Conservation (phyloP, 2,329 filamentous ascomycete genomes). For the Botrytis aclada region DNA sequence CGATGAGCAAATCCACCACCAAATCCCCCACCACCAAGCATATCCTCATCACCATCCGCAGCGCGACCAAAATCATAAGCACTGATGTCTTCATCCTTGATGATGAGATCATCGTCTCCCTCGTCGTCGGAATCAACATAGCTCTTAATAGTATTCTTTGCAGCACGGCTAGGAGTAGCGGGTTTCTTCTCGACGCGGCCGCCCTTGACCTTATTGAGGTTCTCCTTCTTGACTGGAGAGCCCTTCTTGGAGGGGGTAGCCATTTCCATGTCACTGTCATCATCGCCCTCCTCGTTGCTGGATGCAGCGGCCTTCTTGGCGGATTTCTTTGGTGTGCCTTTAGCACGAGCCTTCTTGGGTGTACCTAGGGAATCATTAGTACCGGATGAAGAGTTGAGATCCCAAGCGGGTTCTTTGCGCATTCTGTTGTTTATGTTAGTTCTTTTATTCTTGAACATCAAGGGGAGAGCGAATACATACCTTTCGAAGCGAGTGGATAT, state of each 20-base stretch:
- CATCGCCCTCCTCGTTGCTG: slow-evolving; percentile 21
- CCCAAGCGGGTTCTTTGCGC: slow-evolving; percentile 30
- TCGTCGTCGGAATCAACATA: slow-evolving; percentile 18
- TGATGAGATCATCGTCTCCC: slow-evolving; percentile 15
- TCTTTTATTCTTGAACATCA: neutral
- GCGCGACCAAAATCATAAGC: neutral
- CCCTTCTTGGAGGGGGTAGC: slow-evolving; percentile 22
- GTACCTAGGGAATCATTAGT: slow-evolving; percentile 20
- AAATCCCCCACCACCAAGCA: slow-evolving; percentile 1
- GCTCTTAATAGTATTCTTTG: neutral
- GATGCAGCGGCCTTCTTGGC: neutral
- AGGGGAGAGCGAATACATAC: neutral
- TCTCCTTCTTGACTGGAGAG: slow-evolving; percentile 23
- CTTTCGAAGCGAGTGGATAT: slow-evolving; percentile 34
- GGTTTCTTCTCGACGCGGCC: slow-evolving; percentile 27
- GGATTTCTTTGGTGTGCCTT: neutral
- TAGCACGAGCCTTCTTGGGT: slow-evolving; percentile 12
- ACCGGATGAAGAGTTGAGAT: slow-evolving; percentile 22
- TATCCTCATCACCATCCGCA: neutral
- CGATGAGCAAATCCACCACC: neutral
- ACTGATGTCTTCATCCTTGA: neutral
- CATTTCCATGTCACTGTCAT: slow-evolving; percentile 10
- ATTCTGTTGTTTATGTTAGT: slow-evolving; percentile 11
- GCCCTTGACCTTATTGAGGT: slow-evolving; percentile 28
- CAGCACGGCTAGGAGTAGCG: neutral